Evolutionary conservation across 768 basidiomycete genomes (phyloP).

Genomic region (Naganishia vaughanmartiniae): DNA sequence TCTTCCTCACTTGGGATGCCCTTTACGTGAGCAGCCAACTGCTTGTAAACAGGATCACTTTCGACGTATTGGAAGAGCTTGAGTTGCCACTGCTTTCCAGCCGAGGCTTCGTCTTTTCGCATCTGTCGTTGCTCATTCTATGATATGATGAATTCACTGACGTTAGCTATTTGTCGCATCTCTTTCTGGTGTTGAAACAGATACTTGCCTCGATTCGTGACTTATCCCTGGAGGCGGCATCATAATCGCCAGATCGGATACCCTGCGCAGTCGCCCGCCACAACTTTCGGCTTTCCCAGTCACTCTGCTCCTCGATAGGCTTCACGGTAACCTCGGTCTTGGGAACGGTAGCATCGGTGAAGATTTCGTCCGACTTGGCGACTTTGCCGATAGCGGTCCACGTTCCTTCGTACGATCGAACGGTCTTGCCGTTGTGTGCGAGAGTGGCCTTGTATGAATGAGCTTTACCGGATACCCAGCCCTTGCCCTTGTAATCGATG

Average conservation of each 20-base stretch:
- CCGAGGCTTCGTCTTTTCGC: constrained; percentile 74
- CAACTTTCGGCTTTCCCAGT: constrained; percentile 80
- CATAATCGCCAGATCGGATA: constrained; percentile 86
- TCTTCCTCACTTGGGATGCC: constrained; percentile 71
- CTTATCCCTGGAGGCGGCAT: constrained; percentile 84
- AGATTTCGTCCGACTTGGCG: constrained; percentile 56
- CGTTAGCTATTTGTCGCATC: not conserved
- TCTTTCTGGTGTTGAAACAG: not conserved
- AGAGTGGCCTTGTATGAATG: constrained; percentile 86
- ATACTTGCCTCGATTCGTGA: constrained; percentile 74
- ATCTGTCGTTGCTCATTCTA: constrained; percentile 90
- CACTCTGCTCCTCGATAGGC: constrained; percentile 61
- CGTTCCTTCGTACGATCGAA: constrained; percentile 51
- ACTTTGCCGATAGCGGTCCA: constrained; percentile 52
- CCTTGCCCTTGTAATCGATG: constrained; percentile 94
- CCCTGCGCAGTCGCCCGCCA: constrained; percentile 87
- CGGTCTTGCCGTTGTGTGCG: constrained; percentile 54
- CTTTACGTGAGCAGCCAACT: constrained; percentile 61
- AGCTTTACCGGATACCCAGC: constrained; percentile 88
- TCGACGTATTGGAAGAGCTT: constrained; percentile 73
- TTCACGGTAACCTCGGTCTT: constrained; percentile 73
- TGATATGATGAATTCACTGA: not conserved
- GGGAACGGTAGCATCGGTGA: constrained; percentile 71
- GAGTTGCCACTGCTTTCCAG: constrained; percentile 69
- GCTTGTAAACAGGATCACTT: constrained; percentile 70